Conservation (phyloP, 148 eudicot species). For the Vaccinium myrtillus region DNA sequence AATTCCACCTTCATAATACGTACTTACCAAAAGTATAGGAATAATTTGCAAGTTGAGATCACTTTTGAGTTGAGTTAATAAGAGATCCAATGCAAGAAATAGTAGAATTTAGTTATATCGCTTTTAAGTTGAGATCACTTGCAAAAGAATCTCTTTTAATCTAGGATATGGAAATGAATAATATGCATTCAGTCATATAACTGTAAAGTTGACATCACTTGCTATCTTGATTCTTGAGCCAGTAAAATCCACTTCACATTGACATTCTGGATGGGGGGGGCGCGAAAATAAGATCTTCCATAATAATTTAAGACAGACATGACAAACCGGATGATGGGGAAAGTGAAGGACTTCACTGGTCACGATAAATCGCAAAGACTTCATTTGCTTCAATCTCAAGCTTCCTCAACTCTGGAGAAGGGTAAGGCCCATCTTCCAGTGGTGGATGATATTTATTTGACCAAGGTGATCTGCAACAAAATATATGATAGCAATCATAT, state of each 20-base stretch:
- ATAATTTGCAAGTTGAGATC: conserved; percentile 11
- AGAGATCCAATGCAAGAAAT: background rate
- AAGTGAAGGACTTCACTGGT: conserved; percentile 99
- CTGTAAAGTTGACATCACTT: conserved; percentile 6
- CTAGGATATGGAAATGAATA: background rate
- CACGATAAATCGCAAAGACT: conserved; percentile 91
- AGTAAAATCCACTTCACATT: background rate
- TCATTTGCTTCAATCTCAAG: conserved; percentile 99
- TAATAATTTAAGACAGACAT: background rate
- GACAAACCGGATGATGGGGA: conserved; percentile 39
- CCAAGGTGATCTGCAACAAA: conserved; percentile 82
- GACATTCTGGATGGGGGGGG: conserved; percentile 1
- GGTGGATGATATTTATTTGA: conserved; percentile 92
- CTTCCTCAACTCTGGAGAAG: conserved; percentile 79
- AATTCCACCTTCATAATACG: conserved; percentile 99
- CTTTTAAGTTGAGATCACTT: conserved; percentile 1
- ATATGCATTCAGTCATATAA: background rate
- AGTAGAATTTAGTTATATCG: background rate
- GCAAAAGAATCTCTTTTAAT: background rate
- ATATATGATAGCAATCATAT: too few relatives aligned
- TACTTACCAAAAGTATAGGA: conserved; percentile 60
- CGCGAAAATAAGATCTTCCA: background rate
- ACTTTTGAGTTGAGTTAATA: too few relatives aligned
- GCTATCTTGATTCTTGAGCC: conserved; percentile 4
- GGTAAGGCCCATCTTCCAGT: conserved; percentile 80